These are phyloP conservation scores for Triangularia verruculosa DNA, from an alignment of 2,329 filamentous ascomycete genomes.

Conservation along the genomic window DNA sequence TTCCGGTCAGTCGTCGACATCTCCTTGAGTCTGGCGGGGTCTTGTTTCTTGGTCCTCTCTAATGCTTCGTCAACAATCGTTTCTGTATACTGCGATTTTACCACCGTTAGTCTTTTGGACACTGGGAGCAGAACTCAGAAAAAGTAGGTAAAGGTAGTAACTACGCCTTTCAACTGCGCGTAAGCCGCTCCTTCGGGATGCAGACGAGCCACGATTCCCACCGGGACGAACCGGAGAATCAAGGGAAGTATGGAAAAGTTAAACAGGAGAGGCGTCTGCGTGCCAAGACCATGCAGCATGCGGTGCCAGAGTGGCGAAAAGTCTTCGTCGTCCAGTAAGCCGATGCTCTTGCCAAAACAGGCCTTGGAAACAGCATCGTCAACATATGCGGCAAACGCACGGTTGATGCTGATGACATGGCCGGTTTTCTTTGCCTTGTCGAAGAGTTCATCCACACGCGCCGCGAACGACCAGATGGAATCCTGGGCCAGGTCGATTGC, in stretches of 20 bases:
- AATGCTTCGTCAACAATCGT: slow-evolving; percentile 3
- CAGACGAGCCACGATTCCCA: background rate
- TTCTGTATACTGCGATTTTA: slow-evolving; percentile 2
- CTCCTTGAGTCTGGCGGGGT: background rate
- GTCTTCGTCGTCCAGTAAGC: background rate
- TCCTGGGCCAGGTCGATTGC: slow-evolving; percentile 7
- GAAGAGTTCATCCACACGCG: background rate
- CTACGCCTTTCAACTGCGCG: background rate
- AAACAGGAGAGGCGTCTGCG: background rate
- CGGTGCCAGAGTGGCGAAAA: background rate
- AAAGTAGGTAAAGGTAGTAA: background rate
- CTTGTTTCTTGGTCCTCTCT: too few species aligned
- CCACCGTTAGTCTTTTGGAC: too few species aligned
- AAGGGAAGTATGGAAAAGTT: background rate
- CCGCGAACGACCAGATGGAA: slow-evolving; percentile 1
- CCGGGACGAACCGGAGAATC: background rate
- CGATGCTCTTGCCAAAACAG: background rate
- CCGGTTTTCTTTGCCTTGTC: background rate
- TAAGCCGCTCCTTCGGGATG: slow-evolving; percentile 5
- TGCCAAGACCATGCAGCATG: background rate
- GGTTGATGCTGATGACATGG: slow-evolving; percentile 5
- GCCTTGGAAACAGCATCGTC: background rate
- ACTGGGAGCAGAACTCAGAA: background rate
- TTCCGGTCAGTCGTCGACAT: background rate
- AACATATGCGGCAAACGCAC: slow-evolving; percentile 12